Base-by-base conservation (phyloP, 176 grass and related monocot species). In the Cenchrus purpureus region DNA sequence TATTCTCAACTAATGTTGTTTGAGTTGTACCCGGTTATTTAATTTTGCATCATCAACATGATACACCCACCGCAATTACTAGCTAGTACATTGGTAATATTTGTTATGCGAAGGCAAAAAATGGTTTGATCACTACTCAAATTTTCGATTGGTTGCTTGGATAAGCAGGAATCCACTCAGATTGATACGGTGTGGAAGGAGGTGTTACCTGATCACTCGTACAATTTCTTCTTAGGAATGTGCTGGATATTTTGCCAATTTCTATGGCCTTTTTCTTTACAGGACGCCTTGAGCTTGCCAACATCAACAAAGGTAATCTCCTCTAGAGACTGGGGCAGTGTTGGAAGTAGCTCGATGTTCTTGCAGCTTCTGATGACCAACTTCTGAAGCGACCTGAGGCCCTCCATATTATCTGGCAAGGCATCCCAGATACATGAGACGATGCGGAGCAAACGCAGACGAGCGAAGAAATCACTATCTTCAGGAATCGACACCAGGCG, bases 361-460 rank as follows among this genome's bases (percentile, higher is more conserved):
- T 6, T 0, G 52, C 52, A 57, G 0, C 1, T 0, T 20, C 0
- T 4, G 4, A 76, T 57, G 0, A 0, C 0, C 52, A 76, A 20
- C 3, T 20, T 12, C 16, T 55, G 1, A 29, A 76, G 73, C 7
- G 73, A 76, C 9, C 1, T 37, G 51, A 75, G 72, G 51, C 7
- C 2, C 72, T 56, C 31, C 52, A 76, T 56, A 37, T 76, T 25
- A 12, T 76, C 31, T 17, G 31, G 73, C 52, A 76, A 76, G 14
- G 16, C 4, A 4, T 57, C 32, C 73, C 73, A 76, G 8, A 0
- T 7, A 15, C 73, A 76, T 1, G 7, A 58, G 5, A 16, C 7
- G 17, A 76, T 10, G 1, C 1, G 4, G 7, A 76, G 31, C 3
- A 0, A 0, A 57, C 15, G 73, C 8, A 76, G 16, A 19, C 7